Conservation (phyloP, 2,329 filamentous ascomycete species). For the Clonostachys sp. region DNA sequence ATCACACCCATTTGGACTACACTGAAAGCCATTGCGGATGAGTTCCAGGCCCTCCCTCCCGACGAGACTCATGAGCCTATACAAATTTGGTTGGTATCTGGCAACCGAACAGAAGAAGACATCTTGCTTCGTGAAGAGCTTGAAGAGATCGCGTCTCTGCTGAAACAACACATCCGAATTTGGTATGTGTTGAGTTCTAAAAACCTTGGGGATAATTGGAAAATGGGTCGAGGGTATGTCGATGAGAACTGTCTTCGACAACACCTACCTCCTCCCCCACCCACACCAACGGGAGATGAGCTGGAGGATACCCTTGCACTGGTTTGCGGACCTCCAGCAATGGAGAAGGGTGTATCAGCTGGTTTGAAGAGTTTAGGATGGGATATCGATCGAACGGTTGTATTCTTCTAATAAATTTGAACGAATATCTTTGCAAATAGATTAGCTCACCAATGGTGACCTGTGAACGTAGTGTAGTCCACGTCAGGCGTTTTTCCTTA, state of each 20-base stretch:
- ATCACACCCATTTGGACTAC: not conserved
- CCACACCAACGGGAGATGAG: not conserved
- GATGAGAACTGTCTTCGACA: not conserved
- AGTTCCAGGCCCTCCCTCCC: not conserved
- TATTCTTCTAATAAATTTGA: not conserved
- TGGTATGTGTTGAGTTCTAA: not conserved
- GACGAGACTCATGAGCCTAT: not conserved
- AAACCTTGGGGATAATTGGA: not conserved
- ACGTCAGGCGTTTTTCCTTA: too few species aligned
- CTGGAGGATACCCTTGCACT: not conserved
- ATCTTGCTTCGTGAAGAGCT: not conserved
- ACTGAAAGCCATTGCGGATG: not conserved
- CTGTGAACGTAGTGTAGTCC: too few species aligned
- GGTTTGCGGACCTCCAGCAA: not conserved
- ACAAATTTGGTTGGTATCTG: not conserved
- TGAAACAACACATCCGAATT: not conserved
- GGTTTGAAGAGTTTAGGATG: constrained; percentile 1
- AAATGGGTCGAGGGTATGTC: not conserved
- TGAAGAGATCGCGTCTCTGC: not conserved
- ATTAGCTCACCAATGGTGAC: too few species aligned
- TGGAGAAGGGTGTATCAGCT: constrained; percentile 1
- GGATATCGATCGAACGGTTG: not conserved
- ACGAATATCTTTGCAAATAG: too few species aligned
- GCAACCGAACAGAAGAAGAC: not conserved
- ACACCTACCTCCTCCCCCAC: not conserved